Conservation (phyloP, 768 basidiomycete genomes). For the Steccherinum ochraceum region DNA sequence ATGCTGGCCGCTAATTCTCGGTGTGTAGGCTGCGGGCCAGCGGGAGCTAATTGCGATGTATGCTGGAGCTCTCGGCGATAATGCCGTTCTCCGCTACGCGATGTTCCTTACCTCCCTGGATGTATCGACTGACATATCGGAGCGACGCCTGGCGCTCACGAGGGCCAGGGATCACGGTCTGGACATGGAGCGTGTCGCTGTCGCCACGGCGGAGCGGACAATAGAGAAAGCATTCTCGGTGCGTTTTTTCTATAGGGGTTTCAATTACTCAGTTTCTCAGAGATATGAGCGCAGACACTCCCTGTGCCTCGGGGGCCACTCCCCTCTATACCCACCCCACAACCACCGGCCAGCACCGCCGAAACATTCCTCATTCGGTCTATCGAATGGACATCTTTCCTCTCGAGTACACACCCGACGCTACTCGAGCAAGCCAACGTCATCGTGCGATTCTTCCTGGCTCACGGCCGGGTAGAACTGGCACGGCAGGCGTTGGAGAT, state of each 20-base stretch:
- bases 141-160: conserved; percentile 63
- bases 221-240: conserved; percentile 68
- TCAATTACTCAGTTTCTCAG: neutral
- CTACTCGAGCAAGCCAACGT: conserved; percentile 86
- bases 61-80: conserved; percentile 83
- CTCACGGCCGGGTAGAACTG: conserved; percentile 65
- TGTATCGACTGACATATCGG: conserved; percentile 52
- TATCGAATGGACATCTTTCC: conserved; percentile 90
- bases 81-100: conserved; percentile 89
- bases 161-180: conserved; percentile 82
- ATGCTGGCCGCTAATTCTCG: neutral
- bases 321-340: conserved; percentile 53
- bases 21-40: conserved; percentile 61
- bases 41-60: conserved; percentile 90
- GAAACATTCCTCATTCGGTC: conserved; percentile 73
- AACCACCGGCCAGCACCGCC: conserved; percentile 46
- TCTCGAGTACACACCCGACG: conserved; percentile 62
- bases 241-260: conserved; percentile 12
- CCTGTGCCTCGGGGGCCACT: conserved; percentile 49
- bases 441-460: conserved; percentile 89
- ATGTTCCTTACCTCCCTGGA: conserved; percentile 79
- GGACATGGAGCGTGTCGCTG: conserved; percentile 73
- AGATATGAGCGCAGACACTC: conserved; percentile 40
- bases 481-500: conserved; percentile 53
- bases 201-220: conserved; percentile 72